phyloP scores from a whole-genome alignment of 2,329 filamentous ascomycete genomes.

The Colletotrichum sp. region DNA sequence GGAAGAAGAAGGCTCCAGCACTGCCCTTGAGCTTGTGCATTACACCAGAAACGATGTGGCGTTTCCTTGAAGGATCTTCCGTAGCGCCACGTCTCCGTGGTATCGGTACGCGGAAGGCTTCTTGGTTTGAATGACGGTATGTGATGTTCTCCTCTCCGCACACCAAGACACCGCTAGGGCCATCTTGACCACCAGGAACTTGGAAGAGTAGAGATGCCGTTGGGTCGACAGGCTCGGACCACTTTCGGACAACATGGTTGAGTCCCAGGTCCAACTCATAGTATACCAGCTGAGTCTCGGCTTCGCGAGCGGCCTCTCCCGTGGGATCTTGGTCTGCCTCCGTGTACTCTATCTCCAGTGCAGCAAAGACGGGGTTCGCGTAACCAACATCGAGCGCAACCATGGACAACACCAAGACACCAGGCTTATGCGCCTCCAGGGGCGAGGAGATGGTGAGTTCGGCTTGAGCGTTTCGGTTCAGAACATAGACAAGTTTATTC shows the following conservation, averaged over 20 bases:
- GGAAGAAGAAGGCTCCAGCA: conserved; percentile 91
- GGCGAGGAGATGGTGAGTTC: conserved; percentile 97
- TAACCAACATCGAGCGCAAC: conserved; percentile 94
- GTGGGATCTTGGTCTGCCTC: conserved; percentile 91
- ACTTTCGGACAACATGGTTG: conserved; percentile 96
- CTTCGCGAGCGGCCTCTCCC: conserved; percentile 78
- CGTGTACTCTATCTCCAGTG: conserved; percentile 90
- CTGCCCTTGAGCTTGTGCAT: conserved; percentile 92
- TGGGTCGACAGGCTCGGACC: conserved; percentile 92
- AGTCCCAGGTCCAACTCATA: conserved; percentile 96
- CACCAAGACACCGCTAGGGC: conserved; percentile 92
- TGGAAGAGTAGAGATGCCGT: conserved; percentile 91
- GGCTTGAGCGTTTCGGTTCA: conserved; percentile 93
- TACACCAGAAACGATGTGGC: conserved; percentile 86
- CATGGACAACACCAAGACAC: conserved; percentile 87
- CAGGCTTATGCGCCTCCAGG: conserved; percentile 92
- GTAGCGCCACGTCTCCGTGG: conserved; percentile 85
- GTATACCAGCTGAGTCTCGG: conserved; percentile 92
- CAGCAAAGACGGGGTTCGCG: conserved; percentile 95
- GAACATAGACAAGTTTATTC: conserved; percentile 98
- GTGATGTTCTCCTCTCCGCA: conserved; percentile 95
- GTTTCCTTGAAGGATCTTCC: conserved; percentile 90
- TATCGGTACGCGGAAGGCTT: conserved; percentile 86
- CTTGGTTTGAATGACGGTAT: conserved; percentile 95
- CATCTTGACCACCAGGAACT: conserved; percentile 91